Conservation (phyloP, 345 rosid genomes). For the Boechera retrofracta region DNA sequence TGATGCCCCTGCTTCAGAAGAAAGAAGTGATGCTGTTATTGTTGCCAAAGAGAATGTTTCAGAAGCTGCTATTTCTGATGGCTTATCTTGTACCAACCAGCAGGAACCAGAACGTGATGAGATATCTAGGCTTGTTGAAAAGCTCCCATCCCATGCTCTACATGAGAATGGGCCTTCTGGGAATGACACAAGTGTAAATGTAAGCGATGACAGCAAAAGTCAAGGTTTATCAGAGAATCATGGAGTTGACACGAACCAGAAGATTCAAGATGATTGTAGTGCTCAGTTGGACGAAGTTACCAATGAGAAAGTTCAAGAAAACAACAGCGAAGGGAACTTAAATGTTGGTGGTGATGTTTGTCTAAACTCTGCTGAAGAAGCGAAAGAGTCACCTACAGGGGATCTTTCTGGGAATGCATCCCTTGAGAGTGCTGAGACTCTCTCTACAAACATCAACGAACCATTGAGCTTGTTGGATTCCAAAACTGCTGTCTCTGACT, state of each 20-base stretch:
- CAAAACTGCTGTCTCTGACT: constrained; percentile 33
- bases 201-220: constrained; percentile 17
- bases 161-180: constrained; percentile 39
- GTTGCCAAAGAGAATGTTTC: constrained; percentile 41
- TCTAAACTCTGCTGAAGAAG: constrained; percentile 41
- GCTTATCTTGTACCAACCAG: constrained; percentile 43
- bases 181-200: constrained; percentile 33
- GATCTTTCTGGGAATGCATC: constrained; percentile 34
- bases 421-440: constrained; percentile 38
- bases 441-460: constrained; percentile 35
- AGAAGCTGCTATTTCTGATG: constrained; percentile 38
- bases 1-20: constrained; percentile 42
- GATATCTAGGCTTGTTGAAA: constrained; percentile 42
- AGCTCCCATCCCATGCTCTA: constrained; percentile 30
- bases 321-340: constrained; percentile 20
- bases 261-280: constrained; percentile 28
- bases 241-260: constrained; percentile 25
- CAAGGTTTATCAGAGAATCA: constrained; percentile 27
- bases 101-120: constrained; percentile 39
- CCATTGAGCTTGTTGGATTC: constrained; percentile 37
- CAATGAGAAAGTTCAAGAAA: constrained; percentile 27
- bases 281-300: constrained; percentile 30
- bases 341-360: constrained; percentile 28
- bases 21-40: constrained; percentile 35
- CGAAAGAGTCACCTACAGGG: constrained; percentile 28